These are phyloP conservation scores for Cystobasidium tubakii DNA, from an alignment of 768 basidiomycete species.

Conservation along the genomic window DNA sequence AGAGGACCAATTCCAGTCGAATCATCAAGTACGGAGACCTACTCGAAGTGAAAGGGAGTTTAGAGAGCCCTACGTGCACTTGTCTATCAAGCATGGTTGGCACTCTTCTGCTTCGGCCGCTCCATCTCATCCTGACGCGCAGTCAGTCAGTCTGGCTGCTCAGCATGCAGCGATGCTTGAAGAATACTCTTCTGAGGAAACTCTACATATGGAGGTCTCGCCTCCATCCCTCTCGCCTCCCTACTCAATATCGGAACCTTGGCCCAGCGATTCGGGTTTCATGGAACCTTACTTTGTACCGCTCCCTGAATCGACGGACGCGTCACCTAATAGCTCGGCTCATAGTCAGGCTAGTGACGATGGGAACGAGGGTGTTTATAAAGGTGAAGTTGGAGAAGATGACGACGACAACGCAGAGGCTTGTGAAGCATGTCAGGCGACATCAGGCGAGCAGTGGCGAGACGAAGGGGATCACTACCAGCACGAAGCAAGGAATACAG, in stretches of 20 bases:
- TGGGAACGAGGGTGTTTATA: neutral
- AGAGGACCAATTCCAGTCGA: neutral
- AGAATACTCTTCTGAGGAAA: neutral
- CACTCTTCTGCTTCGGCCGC: neutral
- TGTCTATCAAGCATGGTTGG: conserved; percentile 26
- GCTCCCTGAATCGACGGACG: conserved; percentile 4
- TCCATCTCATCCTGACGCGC: neutral
- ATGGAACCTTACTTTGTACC: conserved; percentile 14
- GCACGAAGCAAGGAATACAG: neutral
- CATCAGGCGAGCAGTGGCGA: neutral
- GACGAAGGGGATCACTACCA: neutral
- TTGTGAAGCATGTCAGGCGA: neutral
- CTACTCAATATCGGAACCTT: neutral
- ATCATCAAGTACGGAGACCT: neutral
- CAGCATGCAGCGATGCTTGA: neutral
- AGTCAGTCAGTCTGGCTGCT: neutral
- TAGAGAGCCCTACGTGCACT: conserved; percentile 23
- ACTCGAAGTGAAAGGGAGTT: conserved; percentile 15
- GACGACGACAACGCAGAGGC: neutral
- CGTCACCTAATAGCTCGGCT: neutral
- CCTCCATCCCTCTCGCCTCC: neutral
- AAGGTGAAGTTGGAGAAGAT: neutral
- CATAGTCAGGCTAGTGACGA: conserved; percentile 3
- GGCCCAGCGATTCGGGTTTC: conserved; percentile 19
- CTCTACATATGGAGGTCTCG: neutral